Evolutionary conservation across 1,139 yeast species (phyloP).

Genomic region (Geotrichum citri-aurantii): DNA sequence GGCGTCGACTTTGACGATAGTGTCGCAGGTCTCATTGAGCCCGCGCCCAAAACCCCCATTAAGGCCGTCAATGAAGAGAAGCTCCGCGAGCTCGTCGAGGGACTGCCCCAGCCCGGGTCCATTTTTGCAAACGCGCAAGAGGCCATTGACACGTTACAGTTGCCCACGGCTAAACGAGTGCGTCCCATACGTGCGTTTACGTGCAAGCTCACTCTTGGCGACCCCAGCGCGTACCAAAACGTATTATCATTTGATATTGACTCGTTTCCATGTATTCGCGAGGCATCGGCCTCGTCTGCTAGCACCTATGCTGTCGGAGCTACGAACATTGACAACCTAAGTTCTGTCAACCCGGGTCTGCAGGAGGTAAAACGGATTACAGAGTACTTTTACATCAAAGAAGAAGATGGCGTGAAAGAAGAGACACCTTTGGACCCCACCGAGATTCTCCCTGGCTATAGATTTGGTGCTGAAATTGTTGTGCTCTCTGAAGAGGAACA

Average conservation of each 20-base stretch:
- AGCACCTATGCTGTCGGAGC: slow-evolving; percentile 26
- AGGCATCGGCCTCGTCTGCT: slow-evolving; percentile 40
- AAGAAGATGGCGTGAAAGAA: slow-evolving; percentile 2
- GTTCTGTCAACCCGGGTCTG: slow-evolving; percentile 22
- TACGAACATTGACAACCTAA: neutral
- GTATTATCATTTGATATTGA: slow-evolving; percentile 43
- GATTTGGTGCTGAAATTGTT: slow-evolving; percentile 61
- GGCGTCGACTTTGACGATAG: slow-evolving; percentile 37
- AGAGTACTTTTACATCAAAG: slow-evolving; percentile 21
- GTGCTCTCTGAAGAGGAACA: slow-evolving; percentile 46
- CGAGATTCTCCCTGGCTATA: slow-evolving; percentile 45
- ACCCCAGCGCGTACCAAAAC: slow-evolving; percentile 22
- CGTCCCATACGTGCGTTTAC: slow-evolving; percentile 39
- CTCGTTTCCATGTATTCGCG: slow-evolving; percentile 58
- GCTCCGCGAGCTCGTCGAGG: slow-evolving; percentile 18
- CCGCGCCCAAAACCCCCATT: slow-evolving; percentile 20
- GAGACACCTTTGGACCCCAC: slow-evolving; percentile 1
- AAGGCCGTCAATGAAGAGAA: slow-evolving; percentile 1
- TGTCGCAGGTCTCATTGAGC: slow-evolving; percentile 26
- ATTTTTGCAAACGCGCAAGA: slow-evolving; percentile 27
- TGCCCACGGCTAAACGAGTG: slow-evolving; percentile 35
- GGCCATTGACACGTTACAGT: slow-evolving; percentile 22
- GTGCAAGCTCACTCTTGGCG: slow-evolving; percentile 43
- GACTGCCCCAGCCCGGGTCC: slow-evolving; percentile 24
- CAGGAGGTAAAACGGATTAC: slow-evolving; percentile 20